Percentiles rank a stretch among this genome's conserved stretches.
phyloP scores from a whole-genome alignment of 2,329 filamentous ascomycete species.

The Macroventuria anomochaeta region DNA sequence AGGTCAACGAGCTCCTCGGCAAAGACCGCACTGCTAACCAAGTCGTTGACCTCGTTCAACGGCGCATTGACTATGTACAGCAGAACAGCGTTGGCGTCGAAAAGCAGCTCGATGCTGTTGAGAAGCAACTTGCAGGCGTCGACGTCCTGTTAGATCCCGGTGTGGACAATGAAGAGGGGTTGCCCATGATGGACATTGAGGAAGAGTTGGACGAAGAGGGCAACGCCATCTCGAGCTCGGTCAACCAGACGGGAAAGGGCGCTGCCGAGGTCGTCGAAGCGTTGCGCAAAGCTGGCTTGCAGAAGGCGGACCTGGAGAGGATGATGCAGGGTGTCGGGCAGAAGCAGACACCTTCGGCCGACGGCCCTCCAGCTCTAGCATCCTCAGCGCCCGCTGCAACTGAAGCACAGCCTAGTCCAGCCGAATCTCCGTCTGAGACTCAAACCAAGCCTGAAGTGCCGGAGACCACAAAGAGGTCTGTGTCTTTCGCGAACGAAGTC shows the following conservation, averaged over 20 bases:
- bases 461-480: conserved; percentile 59
- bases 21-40: conserved; percentile 64
- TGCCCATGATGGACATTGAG: conserved; percentile 87
- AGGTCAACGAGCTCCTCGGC: conserved; percentile 63
- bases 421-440: not conserved
- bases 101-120: conserved; percentile 72
- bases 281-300: conserved; percentile 76
- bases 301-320: conserved; percentile 39
- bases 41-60: conserved; percentile 70
- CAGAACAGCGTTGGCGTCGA: conserved; percentile 78
- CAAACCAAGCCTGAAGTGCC: not conserved
- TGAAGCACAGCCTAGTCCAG: not conserved
- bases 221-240: conserved; percentile 70
- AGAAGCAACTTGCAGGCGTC: conserved; percentile 70
- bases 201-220: conserved; percentile 92
- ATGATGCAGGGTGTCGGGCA: conserved; percentile 17
- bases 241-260: conserved; percentile 66
- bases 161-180: conserved; percentile 68
- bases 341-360: not conserved
- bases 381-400: not conserved
- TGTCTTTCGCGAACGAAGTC: conserved; percentile 67
- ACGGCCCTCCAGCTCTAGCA: not conserved
- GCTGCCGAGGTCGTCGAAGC: conserved; percentile 73
- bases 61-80: conserved; percentile 87
- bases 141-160: conserved; percentile 65